phyloP scores from a whole-genome alignment of 2,329 filamentous ascomycete species.

The Microcera coccophila region DNA sequence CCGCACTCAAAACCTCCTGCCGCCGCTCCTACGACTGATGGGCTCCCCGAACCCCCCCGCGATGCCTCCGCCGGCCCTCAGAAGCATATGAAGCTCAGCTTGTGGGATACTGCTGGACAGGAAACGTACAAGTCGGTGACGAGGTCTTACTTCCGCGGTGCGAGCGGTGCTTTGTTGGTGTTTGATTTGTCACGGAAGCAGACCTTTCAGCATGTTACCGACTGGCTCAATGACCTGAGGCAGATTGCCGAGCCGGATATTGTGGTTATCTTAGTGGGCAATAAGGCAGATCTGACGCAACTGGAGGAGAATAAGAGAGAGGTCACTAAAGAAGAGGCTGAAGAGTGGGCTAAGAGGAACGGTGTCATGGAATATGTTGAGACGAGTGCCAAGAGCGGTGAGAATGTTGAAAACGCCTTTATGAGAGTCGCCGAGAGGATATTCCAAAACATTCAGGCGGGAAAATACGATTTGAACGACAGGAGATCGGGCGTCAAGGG shows the following conservation, averaged over 20 bases:
- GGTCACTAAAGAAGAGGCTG: conserved; percentile 77
- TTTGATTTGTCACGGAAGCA: conserved; percentile 86
- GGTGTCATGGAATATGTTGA: conserved; percentile 91
- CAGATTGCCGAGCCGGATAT: conserved; percentile 96
- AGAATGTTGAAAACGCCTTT: conserved; percentile 90
- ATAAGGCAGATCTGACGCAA: conserved; percentile 80
- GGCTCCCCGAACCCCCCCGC: conserved; percentile 53
- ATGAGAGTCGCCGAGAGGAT: conserved; percentile 91
- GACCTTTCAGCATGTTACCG: conserved; percentile 83
- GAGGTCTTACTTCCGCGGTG: conserved; percentile 85
- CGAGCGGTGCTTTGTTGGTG: conserved; percentile 70
- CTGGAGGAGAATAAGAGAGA: conserved; percentile 62
- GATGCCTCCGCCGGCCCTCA: conserved; percentile 42
- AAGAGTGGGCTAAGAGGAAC: conserved; percentile 83
- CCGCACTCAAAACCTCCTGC: conserved; percentile 49
- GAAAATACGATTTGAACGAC: conserved; percentile 92
- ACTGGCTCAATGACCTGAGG: conserved; percentile 90
- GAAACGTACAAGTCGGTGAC: conserved; percentile 98
- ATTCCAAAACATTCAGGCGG: conserved; percentile 93
- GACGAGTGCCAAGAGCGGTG: conserved; percentile 91
- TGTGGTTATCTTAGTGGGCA: conserved; percentile 89
- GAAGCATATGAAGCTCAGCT: conserved; percentile 85
- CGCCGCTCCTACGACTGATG: conserved; percentile 26
- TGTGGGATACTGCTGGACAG: conserved; percentile 96
- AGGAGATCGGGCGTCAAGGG: conserved; percentile 87